phyloP scores from a whole-genome alignment of 2,329 filamentous ascomycete species.

The Delphinella strobiligena region DNA sequence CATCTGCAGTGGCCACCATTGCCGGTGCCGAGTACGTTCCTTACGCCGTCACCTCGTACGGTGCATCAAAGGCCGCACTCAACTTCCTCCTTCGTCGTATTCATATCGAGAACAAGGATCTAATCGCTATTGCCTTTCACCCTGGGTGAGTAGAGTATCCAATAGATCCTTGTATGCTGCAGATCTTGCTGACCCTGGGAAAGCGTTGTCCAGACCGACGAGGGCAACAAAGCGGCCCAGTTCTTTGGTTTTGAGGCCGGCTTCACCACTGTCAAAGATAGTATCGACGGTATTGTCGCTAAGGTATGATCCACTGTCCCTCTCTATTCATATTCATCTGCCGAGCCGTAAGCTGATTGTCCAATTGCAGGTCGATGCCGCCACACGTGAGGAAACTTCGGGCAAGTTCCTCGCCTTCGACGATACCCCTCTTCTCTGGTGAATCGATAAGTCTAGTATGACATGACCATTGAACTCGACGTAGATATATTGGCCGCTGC shows the following conservation, averaged over 20 bases:
- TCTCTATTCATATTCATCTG: not conserved
- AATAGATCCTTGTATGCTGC: not conserved
- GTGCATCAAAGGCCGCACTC: not conserved
- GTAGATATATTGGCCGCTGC: too few relatives aligned
- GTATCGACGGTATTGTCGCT: not conserved
- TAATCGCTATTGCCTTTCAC: not conserved
- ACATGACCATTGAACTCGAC: too few relatives aligned
- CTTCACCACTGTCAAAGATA: not conserved
- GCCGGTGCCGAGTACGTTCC: not conserved
- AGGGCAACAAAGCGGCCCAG: not conserved
- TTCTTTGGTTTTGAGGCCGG: not conserved
- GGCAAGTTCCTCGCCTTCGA: too few relatives aligned
- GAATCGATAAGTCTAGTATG: too few relatives aligned
- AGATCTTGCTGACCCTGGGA: not conserved
- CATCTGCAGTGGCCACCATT: not conserved
- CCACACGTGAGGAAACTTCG: not conserved
- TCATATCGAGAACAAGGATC: not conserved
- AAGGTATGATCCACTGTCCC: not conserved
- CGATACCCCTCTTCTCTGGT: too few relatives aligned
- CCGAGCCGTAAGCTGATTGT: too few relatives aligned
- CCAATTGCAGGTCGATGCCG: slow-evolving; percentile 5
- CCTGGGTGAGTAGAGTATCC: not conserved
- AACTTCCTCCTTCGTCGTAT: not conserved
- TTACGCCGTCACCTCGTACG: not conserved
- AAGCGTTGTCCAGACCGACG: not conserved